phyloP scores from a whole-genome alignment of 306 rosid genomes.

The Cicer arietinum region DNA sequence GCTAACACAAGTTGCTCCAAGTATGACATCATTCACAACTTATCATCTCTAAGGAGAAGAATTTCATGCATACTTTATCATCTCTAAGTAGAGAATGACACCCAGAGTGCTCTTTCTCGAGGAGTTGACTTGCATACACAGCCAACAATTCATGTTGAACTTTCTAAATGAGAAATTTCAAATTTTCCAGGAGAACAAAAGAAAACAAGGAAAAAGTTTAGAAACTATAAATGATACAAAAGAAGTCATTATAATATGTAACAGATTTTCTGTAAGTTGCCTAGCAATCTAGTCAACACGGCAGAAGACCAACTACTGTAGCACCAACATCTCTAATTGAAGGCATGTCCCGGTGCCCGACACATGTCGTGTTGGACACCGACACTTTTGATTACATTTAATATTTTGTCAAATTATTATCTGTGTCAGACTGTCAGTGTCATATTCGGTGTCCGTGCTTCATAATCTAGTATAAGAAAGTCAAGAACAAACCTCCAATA shows the following conservation, averaged over 20 bases:
- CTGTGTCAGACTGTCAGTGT: no score
- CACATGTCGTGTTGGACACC: no score
- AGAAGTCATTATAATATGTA: constrained; percentile 10
- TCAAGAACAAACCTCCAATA: constrained; percentile 59
- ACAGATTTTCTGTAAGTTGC: constrained; percentile 19
- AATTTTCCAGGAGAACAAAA: constrained; percentile 25
- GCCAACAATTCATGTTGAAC: constrained; percentile 85
- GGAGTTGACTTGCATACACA: constrained; percentile 78
- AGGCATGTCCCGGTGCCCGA: no score
- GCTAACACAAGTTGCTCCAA: constrained; percentile 36
- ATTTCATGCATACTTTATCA: constrained; percentile 67
- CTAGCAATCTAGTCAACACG: constrained; percentile 29
- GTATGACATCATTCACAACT: constrained; percentile 18
- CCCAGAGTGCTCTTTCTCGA: constrained; percentile 94
- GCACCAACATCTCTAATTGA: no score
- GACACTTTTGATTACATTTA: no score
- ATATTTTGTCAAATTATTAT: no score
- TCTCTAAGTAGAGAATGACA: constrained; percentile 89
- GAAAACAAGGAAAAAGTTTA: constrained; percentile 36
- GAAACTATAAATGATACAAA: constrained; percentile 32
- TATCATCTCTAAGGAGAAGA: background rate
- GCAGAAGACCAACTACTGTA: constrained; percentile 13
- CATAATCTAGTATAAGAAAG: constrained; percentile 29
- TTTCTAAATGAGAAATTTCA: constrained; percentile 54
- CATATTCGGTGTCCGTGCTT: no score